Percentiles rank a stretch among this genome's conserved stretches.
Conservation (phyloP, 75 land plant genomes). For the Pseudotsuga menziesii region DNA sequence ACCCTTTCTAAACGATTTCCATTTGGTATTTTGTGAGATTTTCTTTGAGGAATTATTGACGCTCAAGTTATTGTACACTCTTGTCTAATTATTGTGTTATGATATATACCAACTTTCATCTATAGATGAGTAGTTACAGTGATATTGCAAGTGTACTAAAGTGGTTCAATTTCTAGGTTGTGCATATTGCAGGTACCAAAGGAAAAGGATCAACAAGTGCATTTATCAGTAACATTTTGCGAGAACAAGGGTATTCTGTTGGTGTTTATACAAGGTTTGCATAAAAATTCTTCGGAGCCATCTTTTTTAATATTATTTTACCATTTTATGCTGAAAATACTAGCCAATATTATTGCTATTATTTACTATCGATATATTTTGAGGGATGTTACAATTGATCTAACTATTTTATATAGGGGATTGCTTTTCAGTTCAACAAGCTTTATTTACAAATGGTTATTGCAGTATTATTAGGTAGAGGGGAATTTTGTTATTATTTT, state of each 20-base stretch:
- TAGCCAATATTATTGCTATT: no score
- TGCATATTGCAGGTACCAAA: slow-evolving; percentile 97
- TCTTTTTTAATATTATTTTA: no score
- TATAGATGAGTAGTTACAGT: not conserved
- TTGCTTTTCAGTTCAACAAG: no score
- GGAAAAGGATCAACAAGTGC: slow-evolving; percentile 97
- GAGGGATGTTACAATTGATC: no score
- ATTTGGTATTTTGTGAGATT: not conserved
- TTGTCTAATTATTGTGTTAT: not conserved
- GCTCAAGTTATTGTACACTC: not conserved
- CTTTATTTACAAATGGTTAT: no score
- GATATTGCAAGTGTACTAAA: not conserved
- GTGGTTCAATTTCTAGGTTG: slow-evolving; percentile 38
- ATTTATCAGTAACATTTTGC: slow-evolving; percentile 75
- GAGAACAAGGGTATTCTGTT: slow-evolving; percentile 81
- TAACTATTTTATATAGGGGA: no score
- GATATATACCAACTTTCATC: no score
- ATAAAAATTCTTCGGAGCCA: not conserved
- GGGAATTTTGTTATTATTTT: no score
- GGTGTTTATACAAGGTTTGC: slow-evolving; percentile 89
- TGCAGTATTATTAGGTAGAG: no score
- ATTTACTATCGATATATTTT: no score
- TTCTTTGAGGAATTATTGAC: not conserved
- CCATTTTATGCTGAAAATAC: no score
- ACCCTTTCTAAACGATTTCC: not conserved